These are phyloP conservation scores for Rhododendron vialii DNA, from an alignment of 148 eudicot species.

Conservation along the genomic window DNA sequence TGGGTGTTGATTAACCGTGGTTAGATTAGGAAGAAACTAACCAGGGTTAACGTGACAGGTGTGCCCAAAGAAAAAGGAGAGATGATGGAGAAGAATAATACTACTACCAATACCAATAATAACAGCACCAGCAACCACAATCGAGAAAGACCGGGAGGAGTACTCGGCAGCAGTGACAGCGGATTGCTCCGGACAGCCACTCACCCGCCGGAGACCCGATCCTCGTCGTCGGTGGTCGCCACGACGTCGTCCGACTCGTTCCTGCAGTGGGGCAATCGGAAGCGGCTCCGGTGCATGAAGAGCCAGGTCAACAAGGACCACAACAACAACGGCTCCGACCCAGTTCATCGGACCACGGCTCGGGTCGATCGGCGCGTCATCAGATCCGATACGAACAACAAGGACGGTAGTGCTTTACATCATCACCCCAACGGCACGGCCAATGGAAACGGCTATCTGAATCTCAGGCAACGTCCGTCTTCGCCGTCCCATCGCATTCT, in stretches of 20 bases:
- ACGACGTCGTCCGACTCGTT: slow-evolving; percentile 59
- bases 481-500: slow-evolving; percentile 64
- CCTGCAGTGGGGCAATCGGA: slow-evolving; percentile 84
- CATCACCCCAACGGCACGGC: background rate
- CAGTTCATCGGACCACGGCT: slow-evolving; percentile 32
- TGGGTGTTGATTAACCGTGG: slow-evolving; percentile 4
- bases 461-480: slow-evolving; percentile 69
- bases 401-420: background rate
- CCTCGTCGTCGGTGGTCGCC: background rate
- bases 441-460: slow-evolving; percentile 34
- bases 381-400: slow-evolving; percentile 33
- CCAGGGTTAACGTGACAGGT: slow-evolving; percentile 22
- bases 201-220: slow-evolving; percentile 25
- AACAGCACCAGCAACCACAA: slow-evolving; percentile 13
- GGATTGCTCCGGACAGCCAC: slow-evolving; percentile 28
- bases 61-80: slow-evolving; percentile 2
- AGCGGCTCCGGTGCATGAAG: slow-evolving; percentile 82
- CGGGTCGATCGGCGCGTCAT: slow-evolving; percentile 57
- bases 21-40: slow-evolving; percentile 9
- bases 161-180: background rate
- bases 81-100: slow-evolving; percentile 30
- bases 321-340: background rate
- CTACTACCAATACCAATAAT: background rate
- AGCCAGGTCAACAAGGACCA: slow-evolving; percentile 56
- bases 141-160: slow-evolving; percentile 21